These are phyloP conservation scores for Hirsutella rhossiliensis DNA, from an alignment of 2,329 filamentous ascomycete genomes.

Conservation along the genomic window DNA sequence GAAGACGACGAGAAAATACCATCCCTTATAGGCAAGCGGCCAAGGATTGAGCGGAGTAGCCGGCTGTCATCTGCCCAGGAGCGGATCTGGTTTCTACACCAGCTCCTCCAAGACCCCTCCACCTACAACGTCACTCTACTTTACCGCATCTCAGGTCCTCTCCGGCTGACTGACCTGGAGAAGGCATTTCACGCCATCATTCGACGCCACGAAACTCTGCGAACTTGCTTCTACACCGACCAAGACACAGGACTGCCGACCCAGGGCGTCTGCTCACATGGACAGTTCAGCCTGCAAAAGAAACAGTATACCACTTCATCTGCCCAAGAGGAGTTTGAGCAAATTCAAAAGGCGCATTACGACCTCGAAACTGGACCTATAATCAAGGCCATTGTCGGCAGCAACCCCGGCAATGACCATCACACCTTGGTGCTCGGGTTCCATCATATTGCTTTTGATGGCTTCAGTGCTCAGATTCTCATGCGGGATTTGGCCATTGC, in stretches of 20 bases:
- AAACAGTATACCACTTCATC: conserved; percentile 6
- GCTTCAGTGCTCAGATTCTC: conserved; percentile 28
- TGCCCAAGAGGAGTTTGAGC: conserved; percentile 16
- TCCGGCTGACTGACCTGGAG: conserved; percentile 17
- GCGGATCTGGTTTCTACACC: conserved; percentile 26
- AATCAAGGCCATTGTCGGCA: background rate
- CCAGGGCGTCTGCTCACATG: conserved; percentile 12
- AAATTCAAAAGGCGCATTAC: conserved; percentile 15
- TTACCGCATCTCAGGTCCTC: conserved; percentile 17
- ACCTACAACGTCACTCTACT: conserved; percentile 26
- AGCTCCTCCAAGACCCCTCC: conserved; percentile 21
- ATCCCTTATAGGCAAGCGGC: too few species aligned
- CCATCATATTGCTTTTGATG: conserved; percentile 41
- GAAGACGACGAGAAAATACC: background rate
- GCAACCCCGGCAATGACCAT: conserved; percentile 12
- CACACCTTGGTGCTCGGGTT: conserved; percentile 29
- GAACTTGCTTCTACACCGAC: conserved; percentile 16
- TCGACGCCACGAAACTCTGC: conserved; percentile 19
- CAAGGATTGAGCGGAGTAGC: conserved; percentile 3
- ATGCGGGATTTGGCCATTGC: conserved; percentile 28
- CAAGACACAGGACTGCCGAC: conserved; percentile 8
- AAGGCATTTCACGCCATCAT: conserved; percentile 19
- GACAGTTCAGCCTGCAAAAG: conserved; percentile 13
- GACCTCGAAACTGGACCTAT: conserved; percentile 15
- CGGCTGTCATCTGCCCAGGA: conserved; percentile 27